A percentile compares a stretch with the other conserved stretches of the same genome.
These are phyloP conservation scores for Colletotrichum coccodes DNA, from an alignment of 2,329 filamentous ascomycete species.

Conservation along the genomic window DNA sequence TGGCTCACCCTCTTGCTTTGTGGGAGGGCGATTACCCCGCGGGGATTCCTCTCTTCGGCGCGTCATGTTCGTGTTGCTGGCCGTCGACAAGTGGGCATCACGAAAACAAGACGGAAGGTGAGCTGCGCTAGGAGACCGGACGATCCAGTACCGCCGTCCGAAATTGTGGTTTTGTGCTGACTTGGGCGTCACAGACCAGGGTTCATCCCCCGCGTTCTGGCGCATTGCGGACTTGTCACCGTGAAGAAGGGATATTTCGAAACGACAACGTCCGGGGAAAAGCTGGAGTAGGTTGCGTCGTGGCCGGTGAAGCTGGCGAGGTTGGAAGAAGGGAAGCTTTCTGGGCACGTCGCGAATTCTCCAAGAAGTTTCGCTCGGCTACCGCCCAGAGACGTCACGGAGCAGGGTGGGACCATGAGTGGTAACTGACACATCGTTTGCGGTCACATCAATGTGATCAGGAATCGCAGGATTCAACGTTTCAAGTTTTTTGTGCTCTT, in stretches of 20 bases:
- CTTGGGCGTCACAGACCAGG: constrained; percentile 23
- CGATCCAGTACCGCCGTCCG: constrained; percentile 2
- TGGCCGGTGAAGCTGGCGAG: not conserved
- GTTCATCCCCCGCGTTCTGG: constrained; percentile 23
- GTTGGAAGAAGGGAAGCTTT: constrained; percentile 8
- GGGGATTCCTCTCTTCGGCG: constrained; percentile 20
- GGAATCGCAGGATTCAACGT: not conserved
- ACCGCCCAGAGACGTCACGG: not conserved
- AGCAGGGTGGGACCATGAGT: constrained; percentile 15
- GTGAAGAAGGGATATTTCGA: constrained; percentile 15
- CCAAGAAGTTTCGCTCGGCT: not conserved
- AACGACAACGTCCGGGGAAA: constrained; percentile 12
- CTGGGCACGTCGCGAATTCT: constrained; percentile 12
- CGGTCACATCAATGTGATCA: not conserved
- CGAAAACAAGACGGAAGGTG: constrained; percentile 31
- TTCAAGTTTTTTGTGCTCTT: constrained; percentile 24
- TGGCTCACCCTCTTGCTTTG: constrained; percentile 8
- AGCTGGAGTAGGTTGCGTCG: constrained; percentile 16
- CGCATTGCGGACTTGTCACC: constrained; percentile 19
- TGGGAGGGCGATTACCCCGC: constrained; percentile 30
- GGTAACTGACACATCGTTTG: constrained; percentile 18
- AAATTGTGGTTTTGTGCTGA: constrained; percentile 14
- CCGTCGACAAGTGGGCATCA: constrained; percentile 30
- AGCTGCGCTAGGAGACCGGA: constrained; percentile 20
- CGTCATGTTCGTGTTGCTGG: constrained; percentile 7